Base-by-base conservation (phyloP, 495 filamentous ascomycete species). In the Ramalina intermedia region DNA sequence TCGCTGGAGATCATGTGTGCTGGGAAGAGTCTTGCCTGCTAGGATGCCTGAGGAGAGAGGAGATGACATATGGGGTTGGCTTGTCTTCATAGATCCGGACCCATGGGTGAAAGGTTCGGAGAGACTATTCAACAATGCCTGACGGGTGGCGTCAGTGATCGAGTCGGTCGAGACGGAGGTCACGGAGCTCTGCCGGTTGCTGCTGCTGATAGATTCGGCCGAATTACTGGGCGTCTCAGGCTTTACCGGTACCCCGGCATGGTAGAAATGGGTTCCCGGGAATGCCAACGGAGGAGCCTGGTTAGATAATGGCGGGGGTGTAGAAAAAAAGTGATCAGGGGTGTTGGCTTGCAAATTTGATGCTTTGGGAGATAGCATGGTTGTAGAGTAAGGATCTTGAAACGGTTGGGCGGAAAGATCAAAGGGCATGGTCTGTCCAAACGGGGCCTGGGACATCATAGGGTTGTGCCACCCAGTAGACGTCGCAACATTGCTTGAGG, bases 141-240 rank as follows among this genome's bases (percentile, higher is more conserved):
- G 82, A 66, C 91, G 79, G 51, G 90, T 96, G 62, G 84, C 79
- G 69, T 98, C 93, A 58, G 90, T 93, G 65, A 98, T 90, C 54
- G 89, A 80, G 66, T 83, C 82, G 45, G 79, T 78, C 48, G 79
- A 82, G 50, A 74, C 63, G 50, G 80, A 73, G 49, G 77, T 73
- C 43, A 84, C 70, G 51, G 79, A 80, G 65, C 78, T 74, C 58
- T 82, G 70, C 60, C 75, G 73, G 55, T 73, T 74, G 64, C 69
- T 74, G 56, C 76, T 75, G 56, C 73, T 77, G 51, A 84, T 74
- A 37, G 83, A 85, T 18, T 78, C 62, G 11, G 70, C 66, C 12
- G 68, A 63, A 21, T 65, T 65, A 48, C 59, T 80, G 41, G 79
- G 75, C 48, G 79, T 81, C 57, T 85, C 83, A 37, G 80, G 75